Base-by-base conservation (phyloP, 768 basidiomycete genomes). In the Saitozyma sp. region DNA sequence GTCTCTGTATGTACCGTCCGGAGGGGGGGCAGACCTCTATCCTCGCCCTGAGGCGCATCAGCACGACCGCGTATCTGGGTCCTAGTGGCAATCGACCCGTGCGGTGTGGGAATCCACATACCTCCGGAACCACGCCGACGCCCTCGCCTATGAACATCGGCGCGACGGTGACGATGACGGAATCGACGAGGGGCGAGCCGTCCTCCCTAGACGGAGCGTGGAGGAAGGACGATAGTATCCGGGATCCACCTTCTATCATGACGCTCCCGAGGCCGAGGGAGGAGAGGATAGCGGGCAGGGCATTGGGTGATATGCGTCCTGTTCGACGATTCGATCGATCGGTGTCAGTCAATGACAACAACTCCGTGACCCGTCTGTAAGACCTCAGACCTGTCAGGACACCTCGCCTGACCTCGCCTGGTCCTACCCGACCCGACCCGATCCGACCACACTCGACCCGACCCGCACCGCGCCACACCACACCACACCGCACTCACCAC, bases 191-290 rank as follows among this genome's bases (percentile, higher is more conserved):
- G 38, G 75, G 71, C 46, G 66, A 61, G 0, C 67, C 68, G 48
- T 70, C 68, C 7, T 17, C 53, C 43, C 71, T 56, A 5, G 8
- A n/a, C 1, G 65, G 63, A 19, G 65, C 46, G n/a, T 64, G 67
- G 1, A 92, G 79, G 80, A 92, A 90, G 0, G 89, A 86, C 7
- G 83, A 82, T 60, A 99, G 92, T 65, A 99, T 83, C 9, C 81
- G 80, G 9, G 91, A 89, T 14, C 96, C 96, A 56, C 96, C 96
- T 81, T 99, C 96, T 7, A 97, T 90, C 95, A 99, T 99, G 58
- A 97, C 81, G 10, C 87, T 88, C 10, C 80, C 79, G 64, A 95
- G 82, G 3, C 85, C 86, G n/a, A 83, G 80, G 10, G 79, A 77
- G n/a, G 79, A 79, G 29, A 96, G 81, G 8, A 80, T 79, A 11